Evolutionary conservation across 2,329 filamentous ascomycete genomes (phyloP).

Genomic region (Alternaria viburni): DNA sequence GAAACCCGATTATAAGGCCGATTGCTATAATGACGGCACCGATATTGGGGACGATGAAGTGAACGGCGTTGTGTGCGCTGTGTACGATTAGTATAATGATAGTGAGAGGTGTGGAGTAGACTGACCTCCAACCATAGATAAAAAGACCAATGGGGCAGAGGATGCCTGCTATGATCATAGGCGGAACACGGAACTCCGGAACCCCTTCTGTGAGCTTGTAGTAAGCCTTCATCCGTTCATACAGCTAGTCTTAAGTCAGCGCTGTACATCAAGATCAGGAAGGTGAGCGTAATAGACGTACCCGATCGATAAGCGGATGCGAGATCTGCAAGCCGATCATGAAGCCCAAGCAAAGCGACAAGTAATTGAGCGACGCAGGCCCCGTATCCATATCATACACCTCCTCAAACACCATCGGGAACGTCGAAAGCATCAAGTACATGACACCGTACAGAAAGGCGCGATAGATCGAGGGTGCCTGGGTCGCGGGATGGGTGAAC

Average conservation of each 20-base stretch:
- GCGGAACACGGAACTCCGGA: constrained; percentile 55
- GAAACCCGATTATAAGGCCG: constrained; percentile 60
- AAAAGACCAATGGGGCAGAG: constrained; percentile 57
- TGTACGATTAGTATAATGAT: background rate
- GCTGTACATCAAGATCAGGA: background rate
- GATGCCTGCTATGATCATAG: constrained; percentile 62
- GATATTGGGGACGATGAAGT: constrained; percentile 63
- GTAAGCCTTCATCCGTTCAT: constrained; percentile 29
- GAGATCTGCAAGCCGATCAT: constrained; percentile 52
- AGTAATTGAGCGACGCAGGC: constrained; percentile 67
- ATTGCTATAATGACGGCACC: constrained; percentile 58
- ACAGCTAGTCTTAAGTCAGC: constrained; percentile 20
- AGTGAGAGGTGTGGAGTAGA: background rate
- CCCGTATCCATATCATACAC: constrained; percentile 63
- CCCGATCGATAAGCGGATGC: constrained; percentile 55
- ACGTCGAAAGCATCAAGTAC: constrained; percentile 69
- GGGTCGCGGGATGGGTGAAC: constrained; percentile 65
- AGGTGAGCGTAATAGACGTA: constrained; percentile 9
- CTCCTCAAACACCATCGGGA: constrained; percentile 62
- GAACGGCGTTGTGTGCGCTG: constrained; percentile 55
- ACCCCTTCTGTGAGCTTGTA: constrained; percentile 39
- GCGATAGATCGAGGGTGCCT: constrained; percentile 60
- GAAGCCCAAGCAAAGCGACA: constrained; percentile 67
- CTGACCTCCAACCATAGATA: constrained; percentile 61
- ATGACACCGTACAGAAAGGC: constrained; percentile 67